Base-by-base conservation (phyloP, 176 grass and related monocot species). In the Urochloa ruziziensis region DNA sequence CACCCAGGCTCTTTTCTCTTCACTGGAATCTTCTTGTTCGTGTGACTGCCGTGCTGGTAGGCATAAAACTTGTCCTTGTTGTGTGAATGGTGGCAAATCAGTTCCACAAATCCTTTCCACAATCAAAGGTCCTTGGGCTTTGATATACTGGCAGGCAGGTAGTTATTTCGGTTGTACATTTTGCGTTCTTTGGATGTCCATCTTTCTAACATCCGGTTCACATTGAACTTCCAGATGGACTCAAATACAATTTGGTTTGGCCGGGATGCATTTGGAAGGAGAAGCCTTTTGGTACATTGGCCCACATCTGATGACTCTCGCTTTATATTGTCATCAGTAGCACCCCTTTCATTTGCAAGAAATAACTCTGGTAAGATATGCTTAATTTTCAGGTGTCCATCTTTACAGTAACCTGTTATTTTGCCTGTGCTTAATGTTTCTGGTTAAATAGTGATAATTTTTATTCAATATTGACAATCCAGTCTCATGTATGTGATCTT, bases 111-210 rank as follows among this genome's bases (percentile, higher is more conserved):
- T 91, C 56, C 82, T 98, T 77, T 98, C 96, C 65, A 91, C 67
- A 29, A 93, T 98, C 48, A 83, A 82, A 82, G 96, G 96, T 0
- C 93, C 96, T 46, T 98, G 96, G 93, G 90, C 93, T 79, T 95
- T 98, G 71, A 88, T 95, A 84, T 98, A 94, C 64, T 95, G 91
- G 93, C 89, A 98, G 93, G 96, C 90, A 88, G 86, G 93, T 96
- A 91, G 33, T 77, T 70, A 42, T 32, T 14, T 67, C 56, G 49
- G 39, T 57, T 63, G 23, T 24, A 10, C 53, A 35, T 28, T 63
- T 83, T 84, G 32, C 30, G n/a, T 1, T 62, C 62, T 69, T 56
- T 80, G 9, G 46, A 48, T 34, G 67, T 79, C 43, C 13, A 56
- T 25, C 35, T 84, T 84, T 77, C 67, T 85, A 48, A 80, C 68